Conservation (phyloP, 352 stramenopile species). For the Globisporangium cystogenes region DNA sequence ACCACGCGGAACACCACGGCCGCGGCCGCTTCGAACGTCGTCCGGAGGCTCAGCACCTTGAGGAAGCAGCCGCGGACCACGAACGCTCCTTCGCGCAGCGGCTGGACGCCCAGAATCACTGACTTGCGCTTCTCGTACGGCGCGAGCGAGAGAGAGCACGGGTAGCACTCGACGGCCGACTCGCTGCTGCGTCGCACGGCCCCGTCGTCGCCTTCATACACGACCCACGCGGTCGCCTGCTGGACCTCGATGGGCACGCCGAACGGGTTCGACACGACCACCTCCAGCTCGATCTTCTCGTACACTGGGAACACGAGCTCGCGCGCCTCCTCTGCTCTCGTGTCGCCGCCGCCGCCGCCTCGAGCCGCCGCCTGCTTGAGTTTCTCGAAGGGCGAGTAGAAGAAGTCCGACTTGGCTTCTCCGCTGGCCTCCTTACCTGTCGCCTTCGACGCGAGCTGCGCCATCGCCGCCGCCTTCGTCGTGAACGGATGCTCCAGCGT, state of each 20-base stretch:
- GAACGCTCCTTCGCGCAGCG: slow-evolving; percentile 34
- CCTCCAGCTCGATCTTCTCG: slow-evolving; percentile 51
- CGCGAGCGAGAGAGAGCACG: slow-evolving; percentile 35
- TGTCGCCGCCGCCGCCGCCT: slow-evolving; percentile 17
- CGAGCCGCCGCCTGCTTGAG: slow-evolving; percentile 3
- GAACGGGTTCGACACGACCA: slow-evolving; percentile 62
- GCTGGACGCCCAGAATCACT: slow-evolving; percentile 41
- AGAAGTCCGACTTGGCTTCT: slow-evolving; percentile 32
- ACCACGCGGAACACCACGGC: slow-evolving; percentile 36
- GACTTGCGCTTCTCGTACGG: slow-evolving; percentile 48
- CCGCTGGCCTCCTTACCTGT: not conserved
- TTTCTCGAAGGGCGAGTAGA: slow-evolving; percentile 62
- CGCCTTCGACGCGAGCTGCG: slow-evolving; percentile 16
- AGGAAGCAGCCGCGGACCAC: slow-evolving; percentile 54
- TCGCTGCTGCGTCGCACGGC: slow-evolving; percentile 2
- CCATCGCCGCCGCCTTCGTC: slow-evolving; percentile 23
- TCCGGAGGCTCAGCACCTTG: slow-evolving; percentile 55
- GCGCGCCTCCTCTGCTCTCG: not conserved
- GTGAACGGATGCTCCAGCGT: slow-evolving; percentile 35
- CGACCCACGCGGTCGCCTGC: slow-evolving; percentile 51
- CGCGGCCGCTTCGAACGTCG: slow-evolving; percentile 30
- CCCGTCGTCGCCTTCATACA: slow-evolving; percentile 7
- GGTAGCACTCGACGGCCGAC: slow-evolving; percentile 46
- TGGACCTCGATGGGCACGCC: slow-evolving; percentile 60
- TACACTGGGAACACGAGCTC: slow-evolving; percentile 42